phyloP scores from a whole-genome alignment of 2,329 filamentous ascomycete genomes.

The Aspergillus flavus region DNA sequence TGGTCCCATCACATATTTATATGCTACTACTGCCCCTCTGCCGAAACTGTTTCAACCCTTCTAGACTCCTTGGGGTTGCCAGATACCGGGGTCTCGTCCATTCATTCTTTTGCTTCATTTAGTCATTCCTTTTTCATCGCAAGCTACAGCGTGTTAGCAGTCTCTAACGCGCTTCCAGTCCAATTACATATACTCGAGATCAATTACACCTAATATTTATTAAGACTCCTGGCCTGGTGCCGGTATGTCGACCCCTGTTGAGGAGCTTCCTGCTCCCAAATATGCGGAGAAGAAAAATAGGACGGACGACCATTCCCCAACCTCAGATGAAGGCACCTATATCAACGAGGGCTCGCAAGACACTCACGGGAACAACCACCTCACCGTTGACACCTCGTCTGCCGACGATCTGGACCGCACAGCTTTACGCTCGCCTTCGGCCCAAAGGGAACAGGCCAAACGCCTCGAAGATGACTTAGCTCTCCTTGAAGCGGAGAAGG shows the following conservation, averaged over 20 bases:
- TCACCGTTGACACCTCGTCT: constrained; percentile 32
- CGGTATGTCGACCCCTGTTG: constrained; percentile 40
- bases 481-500: constrained; percentile 65
- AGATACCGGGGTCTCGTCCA: background rate
- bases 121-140: constrained; percentile 4
- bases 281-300: constrained; percentile 28
- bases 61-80: background rate
- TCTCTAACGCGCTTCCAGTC: constrained; percentile 4
- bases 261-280: constrained; percentile 32
- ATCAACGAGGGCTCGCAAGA: constrained; percentile 26
- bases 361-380: constrained; percentile 16
- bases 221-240: constrained; percentile 27
- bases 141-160: background rate
- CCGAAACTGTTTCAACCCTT: background rate
- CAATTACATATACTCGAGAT: background rate
- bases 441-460: constrained; percentile 61
- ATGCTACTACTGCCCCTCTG: background rate
- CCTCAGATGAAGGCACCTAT: constrained; percentile 36
- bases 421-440: constrained; percentile 53
- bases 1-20: background rate
- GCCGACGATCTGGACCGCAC: constrained; percentile 18
- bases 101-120: constrained; percentile 5
- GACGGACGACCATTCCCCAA: constrained; percentile 27
- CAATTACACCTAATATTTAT: background rate
- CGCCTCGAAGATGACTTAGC: constrained; percentile 68